Conservation (phyloP, 2,329 filamentous ascomycete species). For the Aspergillus tubingensis region DNA sequence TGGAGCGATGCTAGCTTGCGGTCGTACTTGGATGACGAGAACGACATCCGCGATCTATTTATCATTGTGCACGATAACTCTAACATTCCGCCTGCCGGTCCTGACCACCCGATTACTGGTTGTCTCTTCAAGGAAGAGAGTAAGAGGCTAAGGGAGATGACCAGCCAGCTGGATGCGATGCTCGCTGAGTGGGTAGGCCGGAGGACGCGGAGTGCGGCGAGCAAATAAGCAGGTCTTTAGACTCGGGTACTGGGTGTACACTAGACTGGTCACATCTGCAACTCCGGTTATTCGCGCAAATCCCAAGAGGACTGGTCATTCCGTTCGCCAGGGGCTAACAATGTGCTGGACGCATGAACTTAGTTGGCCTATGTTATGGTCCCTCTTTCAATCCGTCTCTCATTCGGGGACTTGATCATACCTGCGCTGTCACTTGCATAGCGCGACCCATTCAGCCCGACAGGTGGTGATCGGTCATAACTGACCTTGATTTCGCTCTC, state of each 20-base stretch:
- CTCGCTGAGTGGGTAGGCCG: slow-evolving; percentile 73
- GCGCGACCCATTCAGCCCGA: no score
- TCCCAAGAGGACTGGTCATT: background rate
- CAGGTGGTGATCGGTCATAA: background rate
- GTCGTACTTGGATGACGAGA: slow-evolving; percentile 86
- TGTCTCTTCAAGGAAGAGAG: slow-evolving; percentile 85
- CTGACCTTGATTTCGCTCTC: slow-evolving; percentile 5
- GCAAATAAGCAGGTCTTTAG: slow-evolving; percentile 16
- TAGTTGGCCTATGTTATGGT: slow-evolving; percentile 5
- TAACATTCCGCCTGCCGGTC: slow-evolving; percentile 73
- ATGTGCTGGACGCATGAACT: slow-evolving; percentile 27
- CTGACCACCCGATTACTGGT: slow-evolving; percentile 82
- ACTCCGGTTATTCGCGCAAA: background rate
- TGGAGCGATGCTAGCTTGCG: slow-evolving; percentile 89
- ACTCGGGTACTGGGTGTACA: background rate
- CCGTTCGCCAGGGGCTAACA: slow-evolving; percentile 16
- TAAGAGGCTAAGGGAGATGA: slow-evolving; percentile 82
- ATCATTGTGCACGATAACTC: slow-evolving; percentile 91
- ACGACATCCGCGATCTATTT: slow-evolving; percentile 85
- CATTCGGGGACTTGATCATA: slow-evolving; percentile 10
- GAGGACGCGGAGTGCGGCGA: slow-evolving; percentile 34
- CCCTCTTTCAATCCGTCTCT: slow-evolving; percentile 14
- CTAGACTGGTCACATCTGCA: background rate
- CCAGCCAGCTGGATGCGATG: slow-evolving; percentile 84
- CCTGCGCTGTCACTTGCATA: background rate